phyloP scores from a whole-genome alignment of 2,329 filamentous ascomycete genomes.

The Emergomyces pasteurianus region DNA sequence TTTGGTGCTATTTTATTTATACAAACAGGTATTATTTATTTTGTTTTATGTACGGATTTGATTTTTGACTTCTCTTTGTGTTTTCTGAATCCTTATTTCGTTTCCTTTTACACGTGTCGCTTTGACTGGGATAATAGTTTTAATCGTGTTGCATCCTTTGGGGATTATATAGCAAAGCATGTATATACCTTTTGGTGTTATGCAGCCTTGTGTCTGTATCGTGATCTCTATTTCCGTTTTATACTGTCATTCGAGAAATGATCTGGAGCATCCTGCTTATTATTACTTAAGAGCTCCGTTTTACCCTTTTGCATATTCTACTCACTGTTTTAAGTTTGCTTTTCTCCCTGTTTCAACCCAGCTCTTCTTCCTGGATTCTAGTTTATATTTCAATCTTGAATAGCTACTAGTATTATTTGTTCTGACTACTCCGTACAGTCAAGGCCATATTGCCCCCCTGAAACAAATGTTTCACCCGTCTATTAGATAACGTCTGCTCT shows the following conservation, averaged over 20 bases:
- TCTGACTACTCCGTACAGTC: neutral
- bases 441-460: neutral
- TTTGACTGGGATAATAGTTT: neutral
- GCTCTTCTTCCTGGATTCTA: neutral
- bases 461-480: neutral
- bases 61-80: neutral
- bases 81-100: neutral
- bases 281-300: neutral
- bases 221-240: neutral
- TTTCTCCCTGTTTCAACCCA: neutral
- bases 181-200: no score
- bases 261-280: neutral
- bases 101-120: neutral
- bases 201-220: neutral
- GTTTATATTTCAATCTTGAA: neutral
- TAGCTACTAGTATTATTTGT: neutral
- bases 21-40: neutral
- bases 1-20: neutral
- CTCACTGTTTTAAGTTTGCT: neutral
- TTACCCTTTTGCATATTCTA: neutral
- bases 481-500: no score
- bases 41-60: neutral
- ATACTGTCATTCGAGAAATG: neutral
- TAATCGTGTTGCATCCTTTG: neutral
- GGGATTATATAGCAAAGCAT: neutral